These are phyloP conservation scores for Calonectria honghensis DNA, from an alignment of 2,329 filamentous ascomycete genomes.

Conservation along the genomic window DNA sequence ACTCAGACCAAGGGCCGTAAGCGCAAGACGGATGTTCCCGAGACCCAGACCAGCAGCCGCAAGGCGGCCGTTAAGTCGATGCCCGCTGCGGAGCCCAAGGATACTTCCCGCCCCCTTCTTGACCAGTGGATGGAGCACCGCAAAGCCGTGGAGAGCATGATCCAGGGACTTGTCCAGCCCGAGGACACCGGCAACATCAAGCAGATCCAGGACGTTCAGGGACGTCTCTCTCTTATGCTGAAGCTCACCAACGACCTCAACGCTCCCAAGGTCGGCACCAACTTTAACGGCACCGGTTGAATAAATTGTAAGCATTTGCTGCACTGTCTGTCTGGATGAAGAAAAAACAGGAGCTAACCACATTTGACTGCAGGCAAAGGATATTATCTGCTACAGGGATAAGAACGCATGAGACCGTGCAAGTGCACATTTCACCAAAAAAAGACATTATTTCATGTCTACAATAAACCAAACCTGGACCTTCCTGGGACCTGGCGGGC, in stretches of 20 bases:
- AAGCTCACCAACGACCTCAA: constrained; percentile 65
- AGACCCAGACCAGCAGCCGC: constrained; percentile 65
- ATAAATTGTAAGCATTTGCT: constrained; percentile 50
- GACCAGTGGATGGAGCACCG: constrained; percentile 78
- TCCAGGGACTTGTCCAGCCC: constrained; percentile 69
- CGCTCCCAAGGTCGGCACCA: constrained; percentile 49
- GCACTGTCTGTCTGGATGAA: neutral
- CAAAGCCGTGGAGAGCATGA: constrained; percentile 76
- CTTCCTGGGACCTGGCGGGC: constrained; percentile 47
- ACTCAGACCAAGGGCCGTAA: constrained; percentile 71
- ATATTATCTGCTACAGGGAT: constrained; percentile 54
- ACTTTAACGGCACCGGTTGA: constrained; percentile 58
- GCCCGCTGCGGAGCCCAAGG: constrained; percentile 58
- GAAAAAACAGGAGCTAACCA: constrained; percentile 35
- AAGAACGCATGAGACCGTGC: constrained; percentile 46
- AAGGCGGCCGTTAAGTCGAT: constrained; percentile 69
- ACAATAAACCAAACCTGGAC: constrained; percentile 50
- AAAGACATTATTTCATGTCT: constrained; percentile 47
- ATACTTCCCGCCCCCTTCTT: constrained; percentile 64
- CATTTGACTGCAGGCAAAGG: constrained; percentile 33
- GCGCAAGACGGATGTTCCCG: constrained; percentile 73
- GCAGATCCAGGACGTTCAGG: constrained; percentile 71
- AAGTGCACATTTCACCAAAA: constrained; percentile 47
- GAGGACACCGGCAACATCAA: constrained; percentile 72
- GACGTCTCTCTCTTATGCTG: constrained; percentile 70